Base-by-base conservation (phyloP, 805 yeast species). In the Yarrowia alimentaria region DNA sequence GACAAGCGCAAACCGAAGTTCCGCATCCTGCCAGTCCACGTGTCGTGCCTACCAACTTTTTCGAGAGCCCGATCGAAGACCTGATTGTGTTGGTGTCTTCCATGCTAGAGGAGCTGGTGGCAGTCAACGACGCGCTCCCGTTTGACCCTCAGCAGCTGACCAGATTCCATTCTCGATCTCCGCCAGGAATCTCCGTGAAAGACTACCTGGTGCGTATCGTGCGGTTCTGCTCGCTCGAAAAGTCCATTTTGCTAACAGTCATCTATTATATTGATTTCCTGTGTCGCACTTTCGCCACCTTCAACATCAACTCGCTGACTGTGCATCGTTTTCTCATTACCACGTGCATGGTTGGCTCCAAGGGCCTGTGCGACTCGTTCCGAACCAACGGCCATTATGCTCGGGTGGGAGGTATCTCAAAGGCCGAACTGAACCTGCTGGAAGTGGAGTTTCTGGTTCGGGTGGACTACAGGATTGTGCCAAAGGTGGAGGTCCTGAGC, bases 371-470 rank as follows among this genome's bases (percentile, higher is more conserved):
- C 66, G 99, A 91, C 68, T 83, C 90, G 19, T 91, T 93, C 66
- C 90, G 93, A 67, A 88, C 96, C 12, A 91, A 90, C 66, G 77
- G 83, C 35, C 96, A 93, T 65, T 91, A 93, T 61, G 95, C 98
- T 10, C 85, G 85, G 63, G 97, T 93, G 14, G 99, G 99, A 3
- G 98, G 99, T 54, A 84, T 89, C 4, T 87, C 87, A 33, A 69
- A 83, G 40, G 75, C 80, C 54, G 97, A 89, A 63, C 71, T 90
- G 57, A 93, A 93, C 65, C 74, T 91, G 51, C 71, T 91, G 38
- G 99, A 91, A 63, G 80, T 85, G 49, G 98, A 93, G 65, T 89
- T 93, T 60, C 73, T 91, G 35, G 76, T 77, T 42, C 73, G 89
- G 55, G 91, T 91, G 8, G 79, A 81, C 54, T 91, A 93, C 78